phyloP scores from a whole-genome alignment of 257 asterid species.

The Solanum sejunctum region DNA sequence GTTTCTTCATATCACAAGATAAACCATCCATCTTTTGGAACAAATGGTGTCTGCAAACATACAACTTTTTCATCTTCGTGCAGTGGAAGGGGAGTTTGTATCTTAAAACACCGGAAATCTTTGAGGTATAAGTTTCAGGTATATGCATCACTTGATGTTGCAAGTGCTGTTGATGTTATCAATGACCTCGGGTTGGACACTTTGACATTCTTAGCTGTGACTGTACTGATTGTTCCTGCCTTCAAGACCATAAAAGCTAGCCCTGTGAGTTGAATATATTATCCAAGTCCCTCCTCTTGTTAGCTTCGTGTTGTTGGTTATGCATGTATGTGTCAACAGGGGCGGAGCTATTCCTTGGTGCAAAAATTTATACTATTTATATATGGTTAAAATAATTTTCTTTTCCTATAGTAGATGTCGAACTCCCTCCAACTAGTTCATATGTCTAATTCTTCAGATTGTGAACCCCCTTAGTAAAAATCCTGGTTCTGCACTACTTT shows the following conservation, averaged over 20 bases:
- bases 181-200: constrained; percentile 93
- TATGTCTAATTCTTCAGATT: too few species aligned
- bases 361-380: too few species aligned
- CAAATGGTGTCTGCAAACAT: constrained; percentile 30
- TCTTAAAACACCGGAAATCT: constrained; percentile 12
- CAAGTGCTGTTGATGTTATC: constrained; percentile 86
- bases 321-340: background rate
- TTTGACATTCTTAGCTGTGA: constrained; percentile 80
- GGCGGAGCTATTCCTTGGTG: too few species aligned
- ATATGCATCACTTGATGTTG: constrained; percentile 59
- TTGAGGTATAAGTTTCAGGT: constrained; percentile 28
- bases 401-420: too few species aligned
- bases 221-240: constrained; percentile 90
- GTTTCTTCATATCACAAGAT: constrained; percentile 18
- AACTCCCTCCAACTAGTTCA: too few species aligned
- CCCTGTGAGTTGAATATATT: constrained; percentile 57
- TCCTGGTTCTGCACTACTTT: background rate
- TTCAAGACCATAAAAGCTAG: constrained; percentile 82
- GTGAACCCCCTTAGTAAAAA: too few species aligned
- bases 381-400: too few species aligned
- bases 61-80: constrained; percentile 14
- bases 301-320: background rate
- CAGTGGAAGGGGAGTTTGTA: constrained; percentile 23
- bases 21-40: constrained; percentile 18
- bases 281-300: background rate